Percentiles rank a stretch among this genome's conserved stretches.
Conservation (phyloP, 2,329 filamentous ascomycete genomes). For the Lecanicillium sp. region DNA sequence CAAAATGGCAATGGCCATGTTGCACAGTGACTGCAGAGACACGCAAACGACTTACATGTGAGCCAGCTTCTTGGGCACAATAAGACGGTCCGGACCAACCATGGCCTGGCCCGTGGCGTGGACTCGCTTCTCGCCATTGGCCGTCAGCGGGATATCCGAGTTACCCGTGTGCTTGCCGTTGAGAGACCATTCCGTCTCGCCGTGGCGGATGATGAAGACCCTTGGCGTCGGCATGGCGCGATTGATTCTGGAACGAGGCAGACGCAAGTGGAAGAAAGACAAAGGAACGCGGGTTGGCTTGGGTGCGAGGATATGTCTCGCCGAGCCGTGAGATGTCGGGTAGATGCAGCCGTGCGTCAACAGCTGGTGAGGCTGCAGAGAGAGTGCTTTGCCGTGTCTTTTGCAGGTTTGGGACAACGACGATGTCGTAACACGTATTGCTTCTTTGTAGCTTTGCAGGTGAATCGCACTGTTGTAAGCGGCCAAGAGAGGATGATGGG, state of each 20-base stretch:
- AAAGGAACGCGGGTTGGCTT: no score
- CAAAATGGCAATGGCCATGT: not conserved
- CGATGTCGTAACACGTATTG: no score
- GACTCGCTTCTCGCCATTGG: constrained; percentile 71
- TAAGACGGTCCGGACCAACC: constrained; percentile 75
- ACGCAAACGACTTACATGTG: constrained; percentile 58
- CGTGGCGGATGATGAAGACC: constrained; percentile 79
- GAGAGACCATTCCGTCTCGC: constrained; percentile 93
- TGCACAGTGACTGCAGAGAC: constrained; percentile 1
- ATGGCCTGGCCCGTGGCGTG: constrained; percentile 73
- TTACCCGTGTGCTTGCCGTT: constrained; percentile 76
- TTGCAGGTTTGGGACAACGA: no score
- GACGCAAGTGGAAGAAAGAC: no score
- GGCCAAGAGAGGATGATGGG: no score
- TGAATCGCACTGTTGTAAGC: no score
- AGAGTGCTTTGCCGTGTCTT: no score
- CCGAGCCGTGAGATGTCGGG: not conserved
- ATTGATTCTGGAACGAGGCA: no score
- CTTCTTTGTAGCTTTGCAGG: no score
- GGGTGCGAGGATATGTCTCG: no score
- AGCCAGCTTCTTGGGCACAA: constrained; percentile 71
- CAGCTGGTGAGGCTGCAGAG: no score
- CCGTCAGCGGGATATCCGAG: constrained; percentile 80
- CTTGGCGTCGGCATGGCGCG: constrained; percentile 48
- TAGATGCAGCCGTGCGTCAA: not conserved